A percentile compares a stretch with the other conserved stretches of the same genome.
Evolutionary conservation across 2,329 filamentous ascomycete species (phyloP).

Genomic region (Ophiostoma quercus): DNA sequence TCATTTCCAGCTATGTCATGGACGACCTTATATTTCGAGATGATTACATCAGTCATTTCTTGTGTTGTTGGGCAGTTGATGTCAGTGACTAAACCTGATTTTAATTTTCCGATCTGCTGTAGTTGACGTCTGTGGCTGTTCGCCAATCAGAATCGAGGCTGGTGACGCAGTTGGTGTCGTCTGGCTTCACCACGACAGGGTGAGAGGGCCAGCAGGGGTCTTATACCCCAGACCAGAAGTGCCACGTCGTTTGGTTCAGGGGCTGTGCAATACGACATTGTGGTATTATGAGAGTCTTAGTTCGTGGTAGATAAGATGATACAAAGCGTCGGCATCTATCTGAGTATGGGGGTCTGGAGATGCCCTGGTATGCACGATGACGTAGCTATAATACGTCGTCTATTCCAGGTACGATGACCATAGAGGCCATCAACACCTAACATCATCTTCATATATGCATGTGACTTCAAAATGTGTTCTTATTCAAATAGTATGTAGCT

Average conservation of each 20-base stretch:
- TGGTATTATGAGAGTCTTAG: not conserved
- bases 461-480: too few species aligned
- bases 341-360: too few species aligned
- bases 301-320: not conserved
- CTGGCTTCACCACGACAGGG: not conserved
- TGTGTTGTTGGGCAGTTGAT: not conserved
- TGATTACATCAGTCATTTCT: not conserved
- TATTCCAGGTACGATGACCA: not conserved
- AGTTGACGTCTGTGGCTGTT: not conserved
- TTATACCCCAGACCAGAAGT: not conserved
- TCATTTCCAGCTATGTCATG: not conserved
- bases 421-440: not conserved
- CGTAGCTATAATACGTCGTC: not conserved
- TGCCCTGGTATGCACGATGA: not conserved
- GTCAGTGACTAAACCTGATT: not conserved
- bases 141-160: not conserved
- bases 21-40: not conserved
- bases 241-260: not conserved
- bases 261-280: not conserved
- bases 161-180: not conserved
- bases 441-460: too few species aligned
- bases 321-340: not conserved
- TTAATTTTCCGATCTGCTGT: not conserved
- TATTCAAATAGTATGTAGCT: not conserved
- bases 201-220: not conserved